Base-by-base conservation (phyloP, 495 filamentous ascomycete species). In the Penicillium lividum region DNA sequence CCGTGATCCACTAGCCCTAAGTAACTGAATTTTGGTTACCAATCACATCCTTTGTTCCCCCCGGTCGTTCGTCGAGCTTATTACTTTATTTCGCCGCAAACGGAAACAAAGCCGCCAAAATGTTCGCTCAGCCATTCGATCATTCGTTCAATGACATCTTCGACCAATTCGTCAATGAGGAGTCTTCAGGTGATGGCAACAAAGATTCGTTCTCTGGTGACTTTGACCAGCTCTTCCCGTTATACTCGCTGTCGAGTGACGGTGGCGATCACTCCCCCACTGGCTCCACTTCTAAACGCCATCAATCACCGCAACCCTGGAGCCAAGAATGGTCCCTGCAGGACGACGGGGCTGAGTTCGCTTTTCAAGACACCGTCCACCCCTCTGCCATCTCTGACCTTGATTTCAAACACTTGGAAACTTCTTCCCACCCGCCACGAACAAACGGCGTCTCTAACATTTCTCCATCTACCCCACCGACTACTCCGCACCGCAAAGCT, bases 121-220 rank as follows among this genome's bases (percentile, higher is more conserved):
- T 76, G 75, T 75, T 78, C 64, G 70, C 76, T 56, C 77, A 80
- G 67, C 66, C 63, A 45, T 76, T 75, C 43, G 78, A 82, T 59
- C 76, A 83, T 63, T 79, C 77, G 22, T 78, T 76, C 71, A 78
- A 77, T 69, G 76, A 79, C 63, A 62, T 82, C 61, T 81, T 82
- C 68, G 79, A 76, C 64, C 77, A 82, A 69, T 80, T 76, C 63
- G 74, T 81, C 68, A 77, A 80, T 57, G 71, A 77, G 68, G 77
- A 79, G 53, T 68, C 70, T 46, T 66, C 71, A n/a, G 68, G 62
- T 44, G 74, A 79, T 62, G 69, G 63, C 58, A 72, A 74, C 67
- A 77, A 77, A 68, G 74, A 76, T 51, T 68, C 74, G 53, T 77
- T 81, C 63, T 61, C 69, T 38, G 66, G 73, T 40, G 72, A 80